These are phyloP conservation scores for Eucalyptus coolabah DNA, from an alignment of 345 rosid species.

Conservation along the genomic window DNA sequence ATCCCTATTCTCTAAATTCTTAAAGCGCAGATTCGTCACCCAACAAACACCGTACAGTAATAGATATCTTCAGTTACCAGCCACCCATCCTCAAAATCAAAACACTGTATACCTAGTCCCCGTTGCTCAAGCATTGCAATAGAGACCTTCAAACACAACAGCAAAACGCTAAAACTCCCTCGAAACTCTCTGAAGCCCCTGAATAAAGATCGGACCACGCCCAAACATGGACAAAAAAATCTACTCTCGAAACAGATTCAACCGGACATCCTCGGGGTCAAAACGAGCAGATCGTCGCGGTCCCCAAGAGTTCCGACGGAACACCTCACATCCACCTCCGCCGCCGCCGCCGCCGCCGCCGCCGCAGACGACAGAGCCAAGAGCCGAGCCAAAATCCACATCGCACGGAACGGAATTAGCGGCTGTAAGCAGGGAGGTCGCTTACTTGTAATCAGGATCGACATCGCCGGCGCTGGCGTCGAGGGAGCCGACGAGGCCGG, in stretches of 20 bases:
- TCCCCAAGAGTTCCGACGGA: background rate
- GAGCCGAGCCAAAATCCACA: background rate
- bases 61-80: background rate
- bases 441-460: conserved; percentile 74
- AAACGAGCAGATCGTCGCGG: background rate
- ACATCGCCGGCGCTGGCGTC: conserved; percentile 75
- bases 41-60: background rate
- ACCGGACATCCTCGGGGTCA: background rate
- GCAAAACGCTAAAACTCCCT: background rate
- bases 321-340: background rate
- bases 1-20: background rate
- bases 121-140: background rate
- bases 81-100: background rate
- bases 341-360: background rate
- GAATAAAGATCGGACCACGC: background rate
- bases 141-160: background rate
- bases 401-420: background rate
- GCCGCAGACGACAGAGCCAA: background rate
- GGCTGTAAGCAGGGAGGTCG: background rate
- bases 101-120: background rate
- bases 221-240: background rate
- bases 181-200: background rate
- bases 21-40: background rate
- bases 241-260: background rate
- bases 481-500: conserved; percentile 18